phyloP scores from a whole-genome alignment of 1,284 basidiomycete species.

The Cutaneotrichosporon sp. region DNA sequence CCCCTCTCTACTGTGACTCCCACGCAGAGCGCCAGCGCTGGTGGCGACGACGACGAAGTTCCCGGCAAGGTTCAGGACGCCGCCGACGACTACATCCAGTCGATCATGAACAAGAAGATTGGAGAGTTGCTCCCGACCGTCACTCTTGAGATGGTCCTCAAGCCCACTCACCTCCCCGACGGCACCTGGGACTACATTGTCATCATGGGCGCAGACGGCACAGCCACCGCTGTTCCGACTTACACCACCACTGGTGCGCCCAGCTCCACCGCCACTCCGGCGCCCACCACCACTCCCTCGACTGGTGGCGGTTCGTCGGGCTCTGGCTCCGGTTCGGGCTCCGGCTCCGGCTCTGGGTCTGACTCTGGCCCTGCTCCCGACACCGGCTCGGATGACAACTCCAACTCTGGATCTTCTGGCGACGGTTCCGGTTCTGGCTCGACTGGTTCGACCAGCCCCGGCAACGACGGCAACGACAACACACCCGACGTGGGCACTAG shows the following conservation, averaged over 20 bases:
- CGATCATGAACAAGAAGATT: slow-evolving; percentile 25
- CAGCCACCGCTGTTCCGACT: slow-evolving; percentile 42
- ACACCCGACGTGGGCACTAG: background rate
- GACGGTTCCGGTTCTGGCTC: background rate
- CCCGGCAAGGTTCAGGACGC: slow-evolving; percentile 26
- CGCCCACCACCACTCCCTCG: background rate
- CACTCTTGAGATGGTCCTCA: slow-evolving; percentile 43
- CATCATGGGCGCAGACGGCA: slow-evolving; percentile 42
- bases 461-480: slow-evolving; percentile 2
- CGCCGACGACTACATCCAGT: slow-evolving; percentile 31
- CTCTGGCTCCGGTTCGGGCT: background rate
- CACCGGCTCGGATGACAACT: background rate
- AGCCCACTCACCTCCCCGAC: slow-evolving; percentile 46
- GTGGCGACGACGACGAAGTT: background rate
- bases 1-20: background rate
- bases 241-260: slow-evolving; percentile 10
- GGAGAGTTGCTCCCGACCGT: slow-evolving; percentile 41
- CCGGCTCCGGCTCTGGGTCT: slow-evolving; percentile 1
- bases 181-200: slow-evolving; percentile 48
- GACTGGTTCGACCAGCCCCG: background rate
- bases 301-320: background rate
- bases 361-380: no score
- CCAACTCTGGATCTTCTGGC: background rate
- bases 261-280: slow-evolving; percentile 1
- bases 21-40: background rate